Evolutionary conservation across 2,329 filamentous ascomycete species (phyloP), one percentile per base, ranked within the genome.

Genomic region (Pyrenochaeta sp.): DNA sequence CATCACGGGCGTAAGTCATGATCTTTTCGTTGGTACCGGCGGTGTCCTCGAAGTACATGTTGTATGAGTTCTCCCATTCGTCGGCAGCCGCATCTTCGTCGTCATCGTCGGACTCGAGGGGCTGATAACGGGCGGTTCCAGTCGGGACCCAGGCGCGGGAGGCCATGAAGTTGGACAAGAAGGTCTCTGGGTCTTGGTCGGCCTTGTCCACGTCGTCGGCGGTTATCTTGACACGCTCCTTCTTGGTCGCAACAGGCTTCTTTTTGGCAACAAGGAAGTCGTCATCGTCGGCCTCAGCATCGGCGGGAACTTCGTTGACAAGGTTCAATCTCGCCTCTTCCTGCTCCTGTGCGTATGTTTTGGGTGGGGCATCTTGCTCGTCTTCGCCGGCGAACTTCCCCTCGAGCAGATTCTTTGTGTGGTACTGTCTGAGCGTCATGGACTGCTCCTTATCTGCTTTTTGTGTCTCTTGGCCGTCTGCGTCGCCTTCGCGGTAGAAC

Each of bases 161-260:
- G n/a, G 88, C 83, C 82, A 99, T 84, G 74, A 96, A 99, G 71
- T 96, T 96, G 41, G 90, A 93, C n/a, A 99, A 77, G 69, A 90
- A 99, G 1, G 83, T 87, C 65, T 97, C 93, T 0, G 93, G 94
- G 66, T 99, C 86, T 69, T 90, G 88, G 62, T 96, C 89, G 24
- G 94, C 91, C 45, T 83, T 81, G 34, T 84, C 79, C 29, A 96
- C 77, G 41, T 89, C 78, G 14, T 65, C 50, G 53, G 79, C 78
- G 7, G 73, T 75, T 44, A 80, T 72, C 44, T 65, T 68, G 32
- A 53, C 52, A 44, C 62, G 65, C 38, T 55, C 56, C 37, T 65
- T 68, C 31, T 58, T 66, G 51, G 44, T 34, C 1, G 51, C 44
- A 3, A 57, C 48, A 6, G 60, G 69, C 44, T 79, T 80, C 8